A percentile compares a stretch with the other conserved stretches of the same genome.
Conservation (phyloP, 345 rosid genomes). For the Gossypium anomalum region DNA sequence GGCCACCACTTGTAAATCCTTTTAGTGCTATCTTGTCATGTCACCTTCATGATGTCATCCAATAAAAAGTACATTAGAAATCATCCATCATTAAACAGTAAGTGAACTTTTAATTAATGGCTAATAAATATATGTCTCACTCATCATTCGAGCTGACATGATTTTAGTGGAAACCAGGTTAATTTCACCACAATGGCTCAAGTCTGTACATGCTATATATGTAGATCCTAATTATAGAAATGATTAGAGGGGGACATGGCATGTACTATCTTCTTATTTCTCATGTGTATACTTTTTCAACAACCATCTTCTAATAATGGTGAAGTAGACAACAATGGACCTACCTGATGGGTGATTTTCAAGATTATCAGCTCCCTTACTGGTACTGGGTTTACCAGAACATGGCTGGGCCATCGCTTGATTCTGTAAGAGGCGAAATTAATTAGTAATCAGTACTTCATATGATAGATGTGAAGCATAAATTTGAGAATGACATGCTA, state of each 20-base stretch:
- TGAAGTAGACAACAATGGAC: constrained; percentile 6
- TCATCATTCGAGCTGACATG: neutral
- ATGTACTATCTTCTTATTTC: neutral
- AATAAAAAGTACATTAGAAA: constrained; percentile 8
- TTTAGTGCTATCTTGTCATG: constrained; percentile 17
- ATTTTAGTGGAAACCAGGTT: neutral
- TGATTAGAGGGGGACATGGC: neutral
- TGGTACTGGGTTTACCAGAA: constrained; percentile 40
- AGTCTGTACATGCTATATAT: neutral
- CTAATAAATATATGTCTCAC: neutral
- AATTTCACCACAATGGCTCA: neutral
- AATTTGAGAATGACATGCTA: neutral
- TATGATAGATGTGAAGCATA: neutral
- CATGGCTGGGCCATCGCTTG: constrained; percentile 48
- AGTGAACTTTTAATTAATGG: neutral
- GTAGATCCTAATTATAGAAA: neutral
- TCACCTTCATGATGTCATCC: constrained; percentile 16
- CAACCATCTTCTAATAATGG: neutral
- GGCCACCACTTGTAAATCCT: constrained; percentile 9
- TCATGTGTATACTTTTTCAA: neutral
- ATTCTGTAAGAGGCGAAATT: constrained; percentile 33
- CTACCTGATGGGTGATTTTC: constrained; percentile 49
- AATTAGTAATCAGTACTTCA: neutral
- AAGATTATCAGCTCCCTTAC: constrained; percentile 44
- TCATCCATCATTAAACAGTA: neutral